Evolutionary conservation across 805 yeast species (phyloP).

Genomic region (Myxozyma udenii): DNA sequence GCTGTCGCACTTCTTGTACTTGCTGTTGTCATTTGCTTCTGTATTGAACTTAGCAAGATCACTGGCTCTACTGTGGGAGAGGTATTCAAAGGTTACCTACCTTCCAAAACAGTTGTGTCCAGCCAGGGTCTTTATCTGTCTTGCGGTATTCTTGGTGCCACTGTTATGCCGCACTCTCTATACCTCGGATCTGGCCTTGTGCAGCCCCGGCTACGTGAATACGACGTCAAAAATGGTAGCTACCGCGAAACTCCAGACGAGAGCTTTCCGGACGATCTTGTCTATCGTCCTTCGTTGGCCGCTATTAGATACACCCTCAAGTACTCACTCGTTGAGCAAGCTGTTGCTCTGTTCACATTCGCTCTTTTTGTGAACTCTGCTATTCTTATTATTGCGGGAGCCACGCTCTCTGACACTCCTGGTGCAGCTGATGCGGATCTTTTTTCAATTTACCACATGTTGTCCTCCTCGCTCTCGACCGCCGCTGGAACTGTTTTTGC

Average conservation of each 20-base stretch:
- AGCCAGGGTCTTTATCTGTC: constrained; percentile 72
- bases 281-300: constrained; percentile 65
- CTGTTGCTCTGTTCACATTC: constrained; percentile 66
- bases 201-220: constrained; percentile 77
- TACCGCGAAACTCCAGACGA: constrained; percentile 42
- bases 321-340: constrained; percentile 69
- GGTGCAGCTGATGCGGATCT: constrained; percentile 72
- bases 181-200: constrained; percentile 87
- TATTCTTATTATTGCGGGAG: constrained; percentile 79
- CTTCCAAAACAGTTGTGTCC: constrained; percentile 49
- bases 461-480: constrained; percentile 59
- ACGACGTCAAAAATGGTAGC: constrained; percentile 66
- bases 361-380: constrained; percentile 86
- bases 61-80: constrained; percentile 48
- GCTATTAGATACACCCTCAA: constrained; percentile 74
- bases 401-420: constrained; percentile 66
- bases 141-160: constrained; percentile 87
- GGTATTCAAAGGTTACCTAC: constrained; percentile 67
- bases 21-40: constrained; percentile 82
- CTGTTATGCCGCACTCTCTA: constrained; percentile 92
- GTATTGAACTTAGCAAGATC: constrained; percentile 70
- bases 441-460: constrained; percentile 67
- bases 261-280: constrained; percentile 19
- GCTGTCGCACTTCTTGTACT: constrained; percentile 74
- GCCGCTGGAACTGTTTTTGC: constrained; percentile 82